Evolutionary conservation across 169 alveolate species (phyloP), one percentile per base, ranked within the genome.

Genomic region (Plasmodium vinckei): DNA sequence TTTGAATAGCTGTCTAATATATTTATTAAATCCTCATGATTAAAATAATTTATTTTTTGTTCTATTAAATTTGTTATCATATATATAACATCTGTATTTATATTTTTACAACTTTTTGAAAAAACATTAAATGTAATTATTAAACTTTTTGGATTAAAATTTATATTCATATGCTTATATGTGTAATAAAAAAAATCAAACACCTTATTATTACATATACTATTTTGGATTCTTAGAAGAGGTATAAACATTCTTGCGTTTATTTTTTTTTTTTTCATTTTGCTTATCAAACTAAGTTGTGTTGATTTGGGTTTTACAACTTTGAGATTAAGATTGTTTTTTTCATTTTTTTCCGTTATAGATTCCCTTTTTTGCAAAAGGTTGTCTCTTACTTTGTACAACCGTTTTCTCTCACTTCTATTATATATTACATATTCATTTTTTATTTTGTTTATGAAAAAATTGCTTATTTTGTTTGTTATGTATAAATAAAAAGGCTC

Each of bases 61-160:
- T 77, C 77, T 13, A 77, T 77, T 3, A 77, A 19, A 27, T 63
- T 39, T 9, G 72, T 64, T 77, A 77, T 57, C 88, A 77, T 77
- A 46, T 39, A 23, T 51, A 77, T 13, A 10, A 77, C 69, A 12
- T 77, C 71, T 9, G 49, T 67, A 49, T 15, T 63, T 33, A 64
- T 57, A 5, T 56, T 13, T 64, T 51, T 27, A 0, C 88, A 13
- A 27, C 39, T 33, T 33, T 77, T 65, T 13, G 88, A 77, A 56
- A 77, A 77, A 54, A 73, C 49, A 44, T 75, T 64, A 4, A 77
- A 44, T 23, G 88, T 64, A 15, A 77, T 68, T 19, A 77, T 33
- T 13, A 77, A 39, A 10, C 77, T 63, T 51, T 77, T 77, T 25
- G 9, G 27, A 47, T 77, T 63, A 42, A 77, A 77, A 17, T 25